Evolutionary conservation across 768 basidiomycete genomes (phyloP), one percentile per base, ranked within the genome.

Genomic region (Daedaleopsis sinensis): DNA sequence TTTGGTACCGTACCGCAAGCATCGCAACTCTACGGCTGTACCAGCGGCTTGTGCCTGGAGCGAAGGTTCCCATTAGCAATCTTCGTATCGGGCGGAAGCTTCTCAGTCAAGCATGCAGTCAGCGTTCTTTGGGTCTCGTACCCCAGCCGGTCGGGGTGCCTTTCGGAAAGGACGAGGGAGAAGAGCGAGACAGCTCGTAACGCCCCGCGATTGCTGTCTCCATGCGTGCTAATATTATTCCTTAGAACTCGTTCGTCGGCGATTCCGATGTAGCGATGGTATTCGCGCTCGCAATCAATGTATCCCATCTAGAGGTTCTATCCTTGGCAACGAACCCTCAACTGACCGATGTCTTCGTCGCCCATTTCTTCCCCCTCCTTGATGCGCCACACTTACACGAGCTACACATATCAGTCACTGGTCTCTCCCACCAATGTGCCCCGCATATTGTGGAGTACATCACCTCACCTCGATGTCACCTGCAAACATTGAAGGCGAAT

Each of bases 201-300:
- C 27, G 27, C 27, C 27, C 7, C 27, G 27, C 7, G 3, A 32
- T 32, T 32, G 27, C 27, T 3, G 27, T 32, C 27, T 32, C 7
- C 27, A 32, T 7, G 27, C 27, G 27, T 32, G 27, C 27, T 43
- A 43, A 43, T n/a, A 43, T 43, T 8, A 9, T 21, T 3, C 44
- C n/a, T 46, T 46, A 77, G 80, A 83, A 84, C 64, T 62, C 63
- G 35, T 75, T 84, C 59, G 73, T 75, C 12, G 75, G 71, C 5
- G 71, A 82, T 60, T 55, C 76, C 0, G 66, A 66, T 10, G 71
- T 77, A 3, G 72, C 79, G 19, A 48, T 66, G 10, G 61, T 73
- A 1, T 84, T 90, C 61, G 71, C 80, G 8, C 67, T 68, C 1
- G 82, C 86, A 11, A 49, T 90, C 52, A 89, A 87, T 66, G 70